These are phyloP conservation scores for Apiotrichum domesticum DNA, from an alignment of 1,284 basidiomycete species.

Conservation along the genomic window DNA sequence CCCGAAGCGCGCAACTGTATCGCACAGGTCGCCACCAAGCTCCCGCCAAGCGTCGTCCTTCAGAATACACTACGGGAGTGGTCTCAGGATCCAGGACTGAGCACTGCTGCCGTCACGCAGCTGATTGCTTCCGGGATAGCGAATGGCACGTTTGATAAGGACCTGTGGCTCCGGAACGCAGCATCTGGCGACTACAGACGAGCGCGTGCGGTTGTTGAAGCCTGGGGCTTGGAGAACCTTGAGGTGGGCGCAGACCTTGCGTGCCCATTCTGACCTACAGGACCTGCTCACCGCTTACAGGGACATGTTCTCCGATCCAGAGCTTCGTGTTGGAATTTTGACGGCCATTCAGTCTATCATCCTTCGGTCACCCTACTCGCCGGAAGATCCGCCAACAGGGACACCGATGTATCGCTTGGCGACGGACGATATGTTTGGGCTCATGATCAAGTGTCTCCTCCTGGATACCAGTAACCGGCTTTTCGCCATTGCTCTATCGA, in stretches of 20 bases:
- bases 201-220: slow-evolving; percentile 2
- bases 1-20: slow-evolving; percentile 15
- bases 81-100: slow-evolving; percentile 2
- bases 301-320: slow-evolving; percentile 10
- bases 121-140: slow-evolving; percentile 1
- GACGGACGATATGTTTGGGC: slow-evolving; percentile 18
- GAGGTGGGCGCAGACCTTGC: slow-evolving; percentile 8
- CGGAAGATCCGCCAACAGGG: slow-evolving; percentile 18
- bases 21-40: slow-evolving; percentile 6
- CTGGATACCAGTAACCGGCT: slow-evolving; percentile 37
- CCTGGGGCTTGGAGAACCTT: slow-evolving; percentile 19
- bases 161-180: slow-evolving; percentile 5
- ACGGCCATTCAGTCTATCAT: slow-evolving; percentile 26
- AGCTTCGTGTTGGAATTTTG: slow-evolving; percentile 20
- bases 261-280: slow-evolving; percentile 6
- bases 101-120: not conserved
- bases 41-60: slow-evolving; percentile 4
- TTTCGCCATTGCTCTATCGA: slow-evolving; percentile 30
- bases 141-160: slow-evolving; percentile 7
- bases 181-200: not conserved
- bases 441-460: slow-evolving; percentile 26
- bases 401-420: slow-evolving; percentile 29
- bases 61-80: slow-evolving; percentile 8
- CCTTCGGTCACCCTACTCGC: slow-evolving; percentile 22
- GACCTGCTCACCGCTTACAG: slow-evolving; percentile 12